Evolutionary conservation across 805 yeast genomes (phyloP), one percentile per base, ranked within the genome.

Genomic region (Ogataea ganodermae): DNA sequence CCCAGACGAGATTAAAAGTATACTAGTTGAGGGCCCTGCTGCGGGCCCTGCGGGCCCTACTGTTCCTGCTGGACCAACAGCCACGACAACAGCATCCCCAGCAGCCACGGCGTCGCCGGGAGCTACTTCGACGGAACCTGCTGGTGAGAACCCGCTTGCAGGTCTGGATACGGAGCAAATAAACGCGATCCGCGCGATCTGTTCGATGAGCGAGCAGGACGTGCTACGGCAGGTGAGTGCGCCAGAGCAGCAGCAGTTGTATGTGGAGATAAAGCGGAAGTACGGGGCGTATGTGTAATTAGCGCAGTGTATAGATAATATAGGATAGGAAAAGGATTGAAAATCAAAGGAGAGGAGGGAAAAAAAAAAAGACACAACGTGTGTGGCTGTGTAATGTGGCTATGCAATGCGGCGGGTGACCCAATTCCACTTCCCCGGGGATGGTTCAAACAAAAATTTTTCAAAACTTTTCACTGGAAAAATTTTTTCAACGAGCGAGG

Each of bases 241-340:
- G 2, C 41, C 49, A 7, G 58, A 59, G 16, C 62, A 60, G 38
- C 59, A 52, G 36, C 33, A 46, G 20, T 42, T 62, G 42, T 62
- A 62, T 44, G 33, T 55, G 22, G 60, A 57, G 39, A 59, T 62
- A 30, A 60, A 56, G 49, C 28, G 44, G 7, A 58, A 56, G 42
- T 61, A 58, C 37, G 45, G 44, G 32, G 39, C 30, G 39, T 49
- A 36, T 42, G 39, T 49, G 17, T 27, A 16, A n/a, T 28, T 10
- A 10, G 13, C n/a, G n/a, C n/a, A n/a, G n/a, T n/a, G n/a, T n/a
- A 33, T 14, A 12, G 39, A 17, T 31, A 31, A 17, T 33, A 12
- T 18, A 10, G 9, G 27, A 24, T 7, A 7, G 21, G 23, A 20
- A 17, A 33, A 8, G 36, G n/a, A 17, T 17, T 3, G 31, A 7